Evolutionary conservation across 257 asterid species (phyloP).

Genomic region (Avicennia marina): DNA sequence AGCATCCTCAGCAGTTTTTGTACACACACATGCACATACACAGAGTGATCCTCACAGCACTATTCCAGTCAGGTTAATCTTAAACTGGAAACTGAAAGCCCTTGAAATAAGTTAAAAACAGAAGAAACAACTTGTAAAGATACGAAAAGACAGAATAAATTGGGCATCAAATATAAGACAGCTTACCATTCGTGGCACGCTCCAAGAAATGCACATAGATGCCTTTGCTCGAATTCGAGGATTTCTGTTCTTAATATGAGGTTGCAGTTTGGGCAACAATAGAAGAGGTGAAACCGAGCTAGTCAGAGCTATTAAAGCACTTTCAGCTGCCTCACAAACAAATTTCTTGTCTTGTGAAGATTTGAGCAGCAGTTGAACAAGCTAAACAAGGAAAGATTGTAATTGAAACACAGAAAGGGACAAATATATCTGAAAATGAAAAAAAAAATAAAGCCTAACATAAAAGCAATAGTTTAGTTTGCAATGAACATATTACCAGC

Average conservation of each 20-base stretch:
- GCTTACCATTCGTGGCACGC: constrained; percentile 63
- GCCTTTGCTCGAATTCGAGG: constrained; percentile 92
- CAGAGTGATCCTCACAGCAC: no score
- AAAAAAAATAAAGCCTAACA: no score
- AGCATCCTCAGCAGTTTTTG: no score
- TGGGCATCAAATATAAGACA: neutral
- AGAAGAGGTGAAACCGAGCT: constrained; percentile 61
- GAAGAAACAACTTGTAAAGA: neutral
- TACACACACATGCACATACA: no score
- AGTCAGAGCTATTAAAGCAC: constrained; percentile 61
- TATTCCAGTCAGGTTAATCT: no score
- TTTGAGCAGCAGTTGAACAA: constrained; percentile 82
- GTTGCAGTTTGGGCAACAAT: constrained; percentile 67
- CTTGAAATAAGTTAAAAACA: neutral
- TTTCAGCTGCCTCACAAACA: constrained; percentile 85
- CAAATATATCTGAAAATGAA: neutral
- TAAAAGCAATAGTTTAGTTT: neutral
- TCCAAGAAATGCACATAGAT: constrained; percentile 60
- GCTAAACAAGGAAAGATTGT: constrained; percentile 31
- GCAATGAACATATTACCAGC: neutral
- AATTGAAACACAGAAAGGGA: neutral
- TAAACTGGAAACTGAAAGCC: no score
- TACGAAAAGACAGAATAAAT: neutral
- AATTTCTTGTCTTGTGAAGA: constrained; percentile 89
- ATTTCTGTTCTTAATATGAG: constrained; percentile 61